A percentile compares a stretch with the other conserved stretches of the same genome.
phyloP scores from a whole-genome alignment of 495 filamentous ascomycete species.

The Trypethelium eluteriae region DNA sequence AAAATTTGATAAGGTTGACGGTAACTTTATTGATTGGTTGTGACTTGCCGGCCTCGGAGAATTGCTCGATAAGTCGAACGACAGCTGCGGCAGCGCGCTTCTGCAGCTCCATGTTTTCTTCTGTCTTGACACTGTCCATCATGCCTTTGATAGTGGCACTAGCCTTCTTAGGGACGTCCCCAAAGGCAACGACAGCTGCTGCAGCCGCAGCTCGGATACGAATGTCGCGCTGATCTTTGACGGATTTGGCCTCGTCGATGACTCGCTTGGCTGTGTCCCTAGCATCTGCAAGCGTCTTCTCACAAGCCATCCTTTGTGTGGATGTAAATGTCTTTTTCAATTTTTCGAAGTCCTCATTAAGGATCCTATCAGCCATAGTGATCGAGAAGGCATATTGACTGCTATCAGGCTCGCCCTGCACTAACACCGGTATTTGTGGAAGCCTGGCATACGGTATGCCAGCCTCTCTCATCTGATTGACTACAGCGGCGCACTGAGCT shows the following conservation, averaged over 20 bases:
- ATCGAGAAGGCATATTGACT: slow-evolving; percentile 88
- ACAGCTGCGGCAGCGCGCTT: slow-evolving; percentile 78
- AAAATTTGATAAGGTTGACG: slow-evolving; percentile 88
- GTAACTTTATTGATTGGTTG: slow-evolving; percentile 90
- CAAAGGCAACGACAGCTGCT: slow-evolving; percentile 77
- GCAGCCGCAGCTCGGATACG: slow-evolving; percentile 82
- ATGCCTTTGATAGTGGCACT: slow-evolving; percentile 83
- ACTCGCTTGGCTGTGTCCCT: slow-evolving; percentile 57
- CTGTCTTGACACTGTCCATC: slow-evolving; percentile 95
- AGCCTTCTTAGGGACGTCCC: slow-evolving; percentile 81
- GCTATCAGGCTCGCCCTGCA: slow-evolving; percentile 84
- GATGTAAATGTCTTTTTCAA: slow-evolving; percentile 78
- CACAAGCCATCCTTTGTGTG: slow-evolving; percentile 71
- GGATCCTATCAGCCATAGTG: slow-evolving; percentile 74
- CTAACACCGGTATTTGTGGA: slow-evolving; percentile 74
- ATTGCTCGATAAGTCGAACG: slow-evolving; percentile 73
- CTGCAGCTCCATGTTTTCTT: slow-evolving; percentile 87
- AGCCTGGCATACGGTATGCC: slow-evolving; percentile 64
- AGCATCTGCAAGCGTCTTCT: slow-evolving; percentile 66
- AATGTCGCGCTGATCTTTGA: slow-evolving; percentile 75
- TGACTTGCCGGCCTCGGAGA: slow-evolving; percentile 64
- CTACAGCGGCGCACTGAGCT: slow-evolving; percentile 78
- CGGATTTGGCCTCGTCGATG: slow-evolving; percentile 66
- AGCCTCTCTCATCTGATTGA: slow-evolving; percentile 82
- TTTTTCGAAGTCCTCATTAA: slow-evolving; percentile 72